phyloP scores from a whole-genome alignment of 2,329 filamentous ascomycete genomes.

The Beauveria rudraprayagi region DNA sequence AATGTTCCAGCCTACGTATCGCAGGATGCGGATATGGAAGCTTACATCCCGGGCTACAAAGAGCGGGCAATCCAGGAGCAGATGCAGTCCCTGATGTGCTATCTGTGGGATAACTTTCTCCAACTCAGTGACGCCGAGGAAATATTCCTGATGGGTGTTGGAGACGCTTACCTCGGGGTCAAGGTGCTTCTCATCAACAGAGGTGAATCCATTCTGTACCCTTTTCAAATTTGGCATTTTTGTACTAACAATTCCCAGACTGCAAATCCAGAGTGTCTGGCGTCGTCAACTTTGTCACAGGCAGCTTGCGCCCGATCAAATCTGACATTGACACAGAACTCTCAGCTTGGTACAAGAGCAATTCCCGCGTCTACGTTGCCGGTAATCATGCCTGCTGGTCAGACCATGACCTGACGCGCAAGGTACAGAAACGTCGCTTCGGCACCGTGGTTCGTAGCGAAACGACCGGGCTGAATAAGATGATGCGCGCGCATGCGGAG shows the following conservation, averaged over 20 bases:
- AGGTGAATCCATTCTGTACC: conserved; percentile 38
- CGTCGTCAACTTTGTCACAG: conserved; percentile 74
- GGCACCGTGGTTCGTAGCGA: conserved; percentile 48
- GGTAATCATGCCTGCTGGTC: conserved; percentile 68
- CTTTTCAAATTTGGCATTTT: background rate
- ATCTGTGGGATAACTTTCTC: conserved; percentile 96
- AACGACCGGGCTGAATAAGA: conserved; percentile 40
- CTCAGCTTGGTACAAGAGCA: conserved; percentile 73
- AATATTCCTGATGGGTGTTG: conserved; percentile 80
- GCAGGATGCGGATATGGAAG: conserved; percentile 45
- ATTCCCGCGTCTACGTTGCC: conserved; percentile 73
- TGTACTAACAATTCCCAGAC: conserved; percentile 29
- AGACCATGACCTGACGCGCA: conserved; percentile 50
- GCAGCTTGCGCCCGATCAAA: conserved; percentile 67
- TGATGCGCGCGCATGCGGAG: conserved; percentile 47
- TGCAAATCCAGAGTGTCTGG: conserved; percentile 62
- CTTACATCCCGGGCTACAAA: conserved; percentile 35
- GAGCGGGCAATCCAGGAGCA: conserved; percentile 47
- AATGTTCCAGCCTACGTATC: conserved; percentile 78
- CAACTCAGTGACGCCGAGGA: conserved; percentile 65
- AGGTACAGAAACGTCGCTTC: conserved; percentile 53
- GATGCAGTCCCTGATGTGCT: conserved; percentile 68
- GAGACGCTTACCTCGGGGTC: conserved; percentile 79
- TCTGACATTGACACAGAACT: conserved; percentile 68
- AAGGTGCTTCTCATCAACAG: conserved; percentile 72